Evolutionary conservation across 306 rosid species (phyloP).

Genomic region (Alnus rubra): DNA sequence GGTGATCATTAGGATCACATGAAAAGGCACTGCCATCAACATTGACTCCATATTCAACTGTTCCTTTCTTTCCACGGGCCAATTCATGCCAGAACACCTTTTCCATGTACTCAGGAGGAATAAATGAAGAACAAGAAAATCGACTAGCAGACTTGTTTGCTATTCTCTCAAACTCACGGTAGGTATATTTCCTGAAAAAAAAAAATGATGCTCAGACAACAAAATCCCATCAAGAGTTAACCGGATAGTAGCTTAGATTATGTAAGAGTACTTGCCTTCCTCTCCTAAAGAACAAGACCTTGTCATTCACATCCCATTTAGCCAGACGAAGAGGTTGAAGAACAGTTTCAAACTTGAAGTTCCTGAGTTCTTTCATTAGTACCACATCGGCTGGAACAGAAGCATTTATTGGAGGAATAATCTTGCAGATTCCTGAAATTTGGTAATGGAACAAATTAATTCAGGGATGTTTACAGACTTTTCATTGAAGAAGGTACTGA

Average conservation of each 20-base stretch:
- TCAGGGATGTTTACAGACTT: background rate
- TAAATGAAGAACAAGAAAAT: conserved; percentile 26
- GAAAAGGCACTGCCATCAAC: conserved; percentile 48
- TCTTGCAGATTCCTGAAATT: conserved; percentile 43
- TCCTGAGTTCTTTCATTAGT: conserved; percentile 26
- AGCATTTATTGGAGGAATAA: conserved; percentile 37
- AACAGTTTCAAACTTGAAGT: conserved; percentile 43
- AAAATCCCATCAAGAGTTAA: background rate
- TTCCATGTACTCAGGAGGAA: conserved; percentile 35
- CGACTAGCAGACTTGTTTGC: conserved; percentile 27
- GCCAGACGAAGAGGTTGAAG: conserved; percentile 42
- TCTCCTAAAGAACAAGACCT: conserved; percentile 15
- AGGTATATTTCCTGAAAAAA: conserved; percentile 35
- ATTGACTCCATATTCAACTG: conserved; percentile 44
- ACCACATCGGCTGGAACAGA: conserved; percentile 37
- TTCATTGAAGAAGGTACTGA: background rate
- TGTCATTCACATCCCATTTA: conserved; percentile 25
- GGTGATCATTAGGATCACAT: conserved; percentile 39
- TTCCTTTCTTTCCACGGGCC: conserved; percentile 26
- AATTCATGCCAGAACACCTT: conserved; percentile 43
- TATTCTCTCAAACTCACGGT: conserved; percentile 31
- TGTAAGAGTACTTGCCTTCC: conserved; percentile 29
- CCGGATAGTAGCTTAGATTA: background rate
- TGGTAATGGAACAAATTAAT: background rate
- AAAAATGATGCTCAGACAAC: background rate